These are phyloP conservation scores for Pisolithus microcarpus DNA, from an alignment of 768 basidiomycete species.

Conservation along the genomic window DNA sequence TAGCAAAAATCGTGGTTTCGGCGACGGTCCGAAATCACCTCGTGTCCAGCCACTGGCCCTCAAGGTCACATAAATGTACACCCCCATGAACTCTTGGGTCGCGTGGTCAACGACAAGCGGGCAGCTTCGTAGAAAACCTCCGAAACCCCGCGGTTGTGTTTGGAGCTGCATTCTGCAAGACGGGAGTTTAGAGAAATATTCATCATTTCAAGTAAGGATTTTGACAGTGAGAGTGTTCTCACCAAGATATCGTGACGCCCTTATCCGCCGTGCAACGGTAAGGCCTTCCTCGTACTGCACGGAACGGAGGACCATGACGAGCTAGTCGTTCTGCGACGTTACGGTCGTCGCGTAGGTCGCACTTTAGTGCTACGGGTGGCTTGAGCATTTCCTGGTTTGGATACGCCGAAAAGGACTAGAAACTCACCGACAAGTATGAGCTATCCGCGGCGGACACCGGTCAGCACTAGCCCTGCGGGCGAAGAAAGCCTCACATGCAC, in stretches of 20 bases:
- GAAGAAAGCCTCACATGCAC: conserved; percentile 13
- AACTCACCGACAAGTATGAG: conserved; percentile 82
- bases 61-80: conserved; percentile 54
- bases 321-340: conserved; percentile 64
- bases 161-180: conserved; percentile 85
- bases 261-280: conserved; percentile 81
- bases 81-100: conserved; percentile 55
- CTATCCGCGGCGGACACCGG: conserved; percentile 29
- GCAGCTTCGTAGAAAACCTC: conserved; percentile 94
- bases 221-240: conserved; percentile 17
- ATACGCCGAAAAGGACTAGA: neutral
- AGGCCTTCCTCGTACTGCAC: conserved; percentile 93
- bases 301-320: conserved; percentile 58
- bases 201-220: neutral
- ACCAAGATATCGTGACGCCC: conserved; percentile 91
- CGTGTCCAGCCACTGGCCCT: neutral
- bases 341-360: conserved; percentile 86
- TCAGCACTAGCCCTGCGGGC: conserved; percentile 5
- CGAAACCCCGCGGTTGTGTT: conserved; percentile 89
- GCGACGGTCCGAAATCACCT: neutral
- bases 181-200: neutral
- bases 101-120: conserved; percentile 70
- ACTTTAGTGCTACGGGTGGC: conserved; percentile 69
- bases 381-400: conserved; percentile 7
- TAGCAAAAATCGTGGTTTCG: no score